Base-by-base conservation (phyloP, 805 yeast genomes). In the Nakazawaea ernobii region DNA sequence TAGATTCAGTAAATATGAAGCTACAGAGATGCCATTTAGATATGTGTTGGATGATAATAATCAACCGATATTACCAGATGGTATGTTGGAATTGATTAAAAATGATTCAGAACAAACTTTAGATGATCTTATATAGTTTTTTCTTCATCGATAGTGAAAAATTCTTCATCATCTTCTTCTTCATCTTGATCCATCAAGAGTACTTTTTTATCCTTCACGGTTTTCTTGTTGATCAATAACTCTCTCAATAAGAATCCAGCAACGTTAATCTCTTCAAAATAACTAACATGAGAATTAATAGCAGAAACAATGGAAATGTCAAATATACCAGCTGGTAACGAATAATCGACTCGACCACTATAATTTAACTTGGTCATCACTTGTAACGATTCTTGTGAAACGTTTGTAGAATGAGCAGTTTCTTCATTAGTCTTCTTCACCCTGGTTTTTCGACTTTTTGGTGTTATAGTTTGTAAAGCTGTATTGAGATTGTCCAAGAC, bases 11-110 rank as follows among this genome's bases (percentile, higher is more conserved):
- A 84, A 84, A 62, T 80, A 86, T 59, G 99, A 94, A 65, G 86
- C 95, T 3, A 90, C 97, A 0, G 97, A 92, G 61, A 92, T 92
- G 99, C 99, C 99, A 2, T 92, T 92, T 69, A 75, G 99, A 60
- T 92, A 92, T 58, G 84, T 92, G 14, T 66, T 82, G 49, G 86
- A 86, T 55, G 62, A 59, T 0, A 55, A 74, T 1, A 80, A 79
- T 3, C 74, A 77, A 51, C 98, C 99, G 1, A 86, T 94, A 9
- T 71, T 92, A 59, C 99, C 99, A 0, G 76, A 77, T 48, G 98
- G 98, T 0, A 92, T 92, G 98, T 68, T 88, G 48, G 83, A 83
- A 30, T 74, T 92, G 61, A 92, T 92, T 58, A 82, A 84, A 60
- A 78, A 78, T 53, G 99, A 92, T 59, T 82, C 95, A 2, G 91